phyloP scores from a whole-genome alignment of 495 filamentous ascomycete genomes.

The Antarctomyces pellizariae region DNA sequence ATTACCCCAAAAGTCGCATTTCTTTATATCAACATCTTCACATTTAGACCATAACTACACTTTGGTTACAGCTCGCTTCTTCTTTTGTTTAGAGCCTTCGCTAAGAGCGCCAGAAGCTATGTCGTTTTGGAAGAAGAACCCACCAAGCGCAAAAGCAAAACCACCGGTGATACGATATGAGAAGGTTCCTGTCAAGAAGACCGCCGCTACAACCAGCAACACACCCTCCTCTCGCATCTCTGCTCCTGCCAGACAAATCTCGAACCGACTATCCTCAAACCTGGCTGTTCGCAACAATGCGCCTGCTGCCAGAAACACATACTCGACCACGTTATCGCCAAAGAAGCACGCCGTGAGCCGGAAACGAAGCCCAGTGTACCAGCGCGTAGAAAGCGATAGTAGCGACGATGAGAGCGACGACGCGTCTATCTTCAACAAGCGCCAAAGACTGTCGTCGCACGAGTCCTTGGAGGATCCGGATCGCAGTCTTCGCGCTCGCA shows the following conservation, averaged over 20 bases:
- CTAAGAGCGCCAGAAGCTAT: too few species aligned
- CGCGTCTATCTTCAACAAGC: conserved; percentile 12
- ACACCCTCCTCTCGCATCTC: conserved; percentile 2
- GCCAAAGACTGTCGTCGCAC: conserved; percentile 11
- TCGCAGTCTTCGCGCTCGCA: conserved; percentile 33
- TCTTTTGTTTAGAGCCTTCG: too few species aligned
- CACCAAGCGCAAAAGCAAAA: conserved; percentile 12
- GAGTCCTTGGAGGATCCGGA: conserved; percentile 22
- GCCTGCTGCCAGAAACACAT: conserved; percentile 5
- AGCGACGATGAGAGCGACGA: conserved; percentile 12
- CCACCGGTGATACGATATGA: conserved; percentile 15
- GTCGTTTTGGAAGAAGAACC: conserved; percentile 1
- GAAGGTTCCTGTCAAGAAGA: conserved; percentile 8
- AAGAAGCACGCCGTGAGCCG: conserved; percentile 4
- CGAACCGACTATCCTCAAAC: conserved; percentile 4
- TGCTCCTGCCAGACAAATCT: neutral
- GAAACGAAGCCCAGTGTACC: conserved; percentile 1
- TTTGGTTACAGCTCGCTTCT: too few species aligned
- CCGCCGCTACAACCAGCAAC: neutral
- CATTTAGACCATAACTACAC: too few species aligned
- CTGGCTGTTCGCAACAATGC: conserved; percentile 8
- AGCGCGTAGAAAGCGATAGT: conserved; percentile 4
- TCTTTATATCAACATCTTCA: too few species aligned
- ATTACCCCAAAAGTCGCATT: too few species aligned
- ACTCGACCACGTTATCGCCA: conserved; percentile 4